Evolutionary conservation across 179 eudicot species (phyloP).

Genomic region (Pouteria campechiana): DNA sequence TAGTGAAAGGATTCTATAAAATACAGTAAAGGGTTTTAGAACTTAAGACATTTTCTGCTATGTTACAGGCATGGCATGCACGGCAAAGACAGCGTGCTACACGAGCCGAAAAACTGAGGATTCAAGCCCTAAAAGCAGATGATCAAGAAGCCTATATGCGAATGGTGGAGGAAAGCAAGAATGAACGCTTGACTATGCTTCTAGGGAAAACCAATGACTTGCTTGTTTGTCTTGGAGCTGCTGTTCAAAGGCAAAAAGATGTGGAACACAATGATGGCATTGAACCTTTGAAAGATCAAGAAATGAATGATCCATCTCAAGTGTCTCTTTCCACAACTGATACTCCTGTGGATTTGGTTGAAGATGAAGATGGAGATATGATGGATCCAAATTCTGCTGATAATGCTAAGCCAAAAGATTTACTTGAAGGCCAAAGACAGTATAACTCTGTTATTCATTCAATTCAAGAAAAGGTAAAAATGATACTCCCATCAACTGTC

Average conservation of each 20-base stretch:
- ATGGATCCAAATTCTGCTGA: conserved; percentile 31
- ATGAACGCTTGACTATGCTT: conserved; percentile 88
- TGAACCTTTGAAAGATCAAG: conserved; percentile 57
- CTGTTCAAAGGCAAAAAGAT: conserved; percentile 97
- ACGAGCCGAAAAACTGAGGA: conserved; percentile 75
- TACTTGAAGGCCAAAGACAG: conserved; percentile 92
- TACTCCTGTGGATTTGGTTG: conserved; percentile 30
- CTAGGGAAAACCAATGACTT: conserved; percentile 96
- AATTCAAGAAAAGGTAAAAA: conserved; percentile 86
- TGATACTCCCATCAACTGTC: background rate
- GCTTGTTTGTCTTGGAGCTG: conserved; percentile 90
- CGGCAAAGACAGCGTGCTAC: conserved; percentile 95
- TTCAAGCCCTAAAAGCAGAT: conserved; percentile 76
- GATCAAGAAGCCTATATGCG: conserved; percentile 95
- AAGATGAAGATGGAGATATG: conserved; percentile 51
- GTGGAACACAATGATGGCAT: conserved; percentile 69
- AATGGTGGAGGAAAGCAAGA: conserved; percentile 99
- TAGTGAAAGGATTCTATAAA: no score
- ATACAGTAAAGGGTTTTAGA: no score
- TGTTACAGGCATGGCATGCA: conserved; percentile 99
- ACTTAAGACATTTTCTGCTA: no score
- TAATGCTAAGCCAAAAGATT: conserved; percentile 45
- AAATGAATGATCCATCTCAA: conserved; percentile 35
- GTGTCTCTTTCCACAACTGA: conserved; percentile 23
- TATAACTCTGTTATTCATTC: conserved; percentile 97